These are phyloP conservation scores for Albophoma yamanashiensis DNA, from an alignment of 2,329 filamentous ascomycete species.

Conservation along the genomic window DNA sequence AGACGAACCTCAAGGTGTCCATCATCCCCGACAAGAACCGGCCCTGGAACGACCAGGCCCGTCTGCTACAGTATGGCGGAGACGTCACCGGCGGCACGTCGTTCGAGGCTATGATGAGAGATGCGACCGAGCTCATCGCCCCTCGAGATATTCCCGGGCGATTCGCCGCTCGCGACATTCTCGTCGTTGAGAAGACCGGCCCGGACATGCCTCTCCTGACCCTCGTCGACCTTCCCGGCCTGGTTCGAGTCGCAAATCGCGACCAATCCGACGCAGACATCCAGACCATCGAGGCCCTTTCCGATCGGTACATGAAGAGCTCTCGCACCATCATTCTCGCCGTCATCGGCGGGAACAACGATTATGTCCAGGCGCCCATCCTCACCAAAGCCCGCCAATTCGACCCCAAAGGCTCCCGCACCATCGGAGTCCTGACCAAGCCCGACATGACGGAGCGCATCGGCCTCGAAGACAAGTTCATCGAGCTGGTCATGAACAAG, in stretches of 20 bases:
- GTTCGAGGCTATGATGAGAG: constrained; percentile 39
- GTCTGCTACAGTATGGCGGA: constrained; percentile 36
- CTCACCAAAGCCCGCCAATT: constrained; percentile 39
- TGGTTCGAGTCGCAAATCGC: constrained; percentile 42
- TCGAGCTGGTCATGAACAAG: constrained; percentile 39
- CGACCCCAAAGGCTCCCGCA: constrained; percentile 36
- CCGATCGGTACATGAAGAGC: constrained; percentile 45
- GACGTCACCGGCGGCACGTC: constrained; percentile 30
- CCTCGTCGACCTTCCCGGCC: constrained; percentile 49
- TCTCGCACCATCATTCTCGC: constrained; percentile 44
- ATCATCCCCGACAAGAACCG: constrained; percentile 44
- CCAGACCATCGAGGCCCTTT: constrained; percentile 38
- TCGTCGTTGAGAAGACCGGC: constrained; percentile 48
- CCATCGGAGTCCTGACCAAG: constrained; percentile 42
- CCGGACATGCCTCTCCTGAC: constrained; percentile 49
- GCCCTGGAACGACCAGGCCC: constrained; percentile 33
- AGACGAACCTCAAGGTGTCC: constrained; percentile 34
- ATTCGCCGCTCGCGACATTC: constrained; percentile 40
- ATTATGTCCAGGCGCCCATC: constrained; percentile 42
- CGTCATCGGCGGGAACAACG: constrained; percentile 43
- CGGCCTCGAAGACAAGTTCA: constrained; percentile 42
- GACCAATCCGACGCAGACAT: constrained; percentile 43
- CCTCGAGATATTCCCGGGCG: constrained; percentile 37
- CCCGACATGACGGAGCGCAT: constrained; percentile 42
- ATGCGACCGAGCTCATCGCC: constrained; percentile 39